Evolutionary conservation across 495 filamentous ascomycete genomes (phyloP), one percentile per base, ranked within the genome.

Genomic region (Cladorrhinum samala): DNA sequence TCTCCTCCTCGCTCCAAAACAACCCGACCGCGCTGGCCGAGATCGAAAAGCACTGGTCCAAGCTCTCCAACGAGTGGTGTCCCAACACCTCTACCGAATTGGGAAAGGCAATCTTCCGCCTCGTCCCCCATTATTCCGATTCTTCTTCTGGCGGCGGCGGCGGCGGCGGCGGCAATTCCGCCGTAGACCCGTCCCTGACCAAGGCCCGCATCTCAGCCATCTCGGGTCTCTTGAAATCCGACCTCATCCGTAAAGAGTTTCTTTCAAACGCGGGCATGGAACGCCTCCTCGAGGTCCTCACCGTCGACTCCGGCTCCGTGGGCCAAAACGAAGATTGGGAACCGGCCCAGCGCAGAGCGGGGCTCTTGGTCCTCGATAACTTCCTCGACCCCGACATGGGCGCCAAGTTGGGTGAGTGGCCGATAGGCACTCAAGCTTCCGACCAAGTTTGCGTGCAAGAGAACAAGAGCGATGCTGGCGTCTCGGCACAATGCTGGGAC

Each of bases 351-450:
- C 66, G 61, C 24, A 74, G 70, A 54, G 73, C 77, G 13, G 77
- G 68, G 1, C 66, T 76, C 17, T 72, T 84, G 45, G 63, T 83
- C 17, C 66, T 77, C 7, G 82, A 85, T 53, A 79, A 74, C 50
- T 84, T 84, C 44, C 67, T 85, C 17, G 81, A 84, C 63, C 73
- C 76, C 39, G 72, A 77, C 20, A 80, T 83, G 74, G 76, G 79
- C 36, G 77, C 77, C 1, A 60, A 65, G 4, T 41, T 76, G 2
- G 76, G 76, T 4, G 56, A 75, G 49, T 82, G 76, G 73, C 78
- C 77, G 1, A 53, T 25, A 6, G 44, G 37, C n/a, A 38, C 8
- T n/a, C 57, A 58, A 41, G 58, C 56, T 20, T n/a, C 45, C 2
- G 61, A 70, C 33, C 47, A 49, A 18, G 63, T 50, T 30, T 74